Base-by-base conservation (phyloP, 345 rosid species). In the Adansonia digitata region DNA sequence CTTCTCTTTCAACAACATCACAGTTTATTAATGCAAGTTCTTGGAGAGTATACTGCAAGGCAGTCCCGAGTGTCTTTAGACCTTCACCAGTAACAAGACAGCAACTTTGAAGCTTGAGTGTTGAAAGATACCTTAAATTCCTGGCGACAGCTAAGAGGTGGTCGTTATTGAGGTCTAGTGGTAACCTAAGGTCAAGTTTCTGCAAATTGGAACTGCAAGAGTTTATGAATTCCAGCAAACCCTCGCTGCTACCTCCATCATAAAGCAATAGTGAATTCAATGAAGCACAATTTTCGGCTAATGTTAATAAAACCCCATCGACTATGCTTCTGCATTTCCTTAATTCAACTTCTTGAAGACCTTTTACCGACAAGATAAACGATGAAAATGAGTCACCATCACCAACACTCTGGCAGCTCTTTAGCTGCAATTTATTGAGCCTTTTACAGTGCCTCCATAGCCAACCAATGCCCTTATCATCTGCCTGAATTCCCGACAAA, bases 161-260 rank as follows among this genome's bases (percentile, higher is more conserved):
- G 24, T 83, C 89, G 35, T 91, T 93, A 59, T 73, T 74, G 18
- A 94, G 87, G 88, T 94, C 98, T 77, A 94, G 68, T 13, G 98
- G 98, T 57, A 94, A 79, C 10, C 98, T 90, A 24, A 94, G 81
- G 78, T 92, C 97, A 17, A 94, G 86, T 27, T 62, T 91, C 29
- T 70, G 83, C 75, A 92, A 68, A 61, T 83, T 80, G 52, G 87
- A 89, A 52, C 83, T 81, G 74, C 84, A 85, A 73, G 82, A 84
- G 63, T 43, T 87, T 45, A 94, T 82, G 77, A 92, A 94, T 12
- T 86, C 87, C 71, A 82, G 91, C 40, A 94, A 87, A 2, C 92
- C 92, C 27, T 92, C 94, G 63, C 81, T 73, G 60, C 88, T 85
- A 8, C 98, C 93, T 15, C 98, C 98, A 74, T 94, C 97, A 71